Conservation (phyloP, 768 basidiomycete genomes). For the Mrakia frigida region DNA sequence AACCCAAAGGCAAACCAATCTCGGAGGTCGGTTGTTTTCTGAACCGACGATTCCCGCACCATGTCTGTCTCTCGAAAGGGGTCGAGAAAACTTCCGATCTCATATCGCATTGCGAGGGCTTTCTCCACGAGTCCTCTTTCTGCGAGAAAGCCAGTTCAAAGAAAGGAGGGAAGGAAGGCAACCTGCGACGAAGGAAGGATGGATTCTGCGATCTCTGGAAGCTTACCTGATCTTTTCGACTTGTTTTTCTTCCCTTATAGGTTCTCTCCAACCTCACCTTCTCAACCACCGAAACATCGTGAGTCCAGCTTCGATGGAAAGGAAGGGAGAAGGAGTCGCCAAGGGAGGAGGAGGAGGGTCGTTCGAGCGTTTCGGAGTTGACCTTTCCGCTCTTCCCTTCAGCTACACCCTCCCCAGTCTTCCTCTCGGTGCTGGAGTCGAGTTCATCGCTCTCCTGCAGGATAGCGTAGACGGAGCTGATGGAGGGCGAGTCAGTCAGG, state of each 20-base stretch:
- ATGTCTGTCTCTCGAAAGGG: too few relatives aligned
- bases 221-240: too few relatives aligned
- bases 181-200: too few relatives aligned
- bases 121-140: too few relatives aligned
- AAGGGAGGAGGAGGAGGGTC: background rate
- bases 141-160: too few relatives aligned
- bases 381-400: background rate
- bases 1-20: too few relatives aligned
- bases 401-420: constrained; percentile 24
- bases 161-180: too few relatives aligned
- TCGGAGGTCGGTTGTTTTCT: too few relatives aligned
- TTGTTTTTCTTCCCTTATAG: background rate
- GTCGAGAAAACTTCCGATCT: too few relatives aligned
- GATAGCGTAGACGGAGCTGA: constrained; percentile 19
- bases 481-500: constrained; percentile 26
- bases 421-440: constrained; percentile 11
- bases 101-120: too few relatives aligned
- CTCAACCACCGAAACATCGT: background rate
- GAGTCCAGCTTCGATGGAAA: background rate
- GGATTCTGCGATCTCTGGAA: too few relatives aligned
- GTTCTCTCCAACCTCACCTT: constrained; percentile 23
- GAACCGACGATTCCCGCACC: too few relatives aligned
- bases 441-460: constrained; percentile 30
- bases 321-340: background rate
- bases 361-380: background rate